Percentiles rank a stretch among this genome's conserved stretches.
Evolutionary conservation across 805 yeast species (phyloP).

Genomic region (Soucietia sequanensis): DNA sequence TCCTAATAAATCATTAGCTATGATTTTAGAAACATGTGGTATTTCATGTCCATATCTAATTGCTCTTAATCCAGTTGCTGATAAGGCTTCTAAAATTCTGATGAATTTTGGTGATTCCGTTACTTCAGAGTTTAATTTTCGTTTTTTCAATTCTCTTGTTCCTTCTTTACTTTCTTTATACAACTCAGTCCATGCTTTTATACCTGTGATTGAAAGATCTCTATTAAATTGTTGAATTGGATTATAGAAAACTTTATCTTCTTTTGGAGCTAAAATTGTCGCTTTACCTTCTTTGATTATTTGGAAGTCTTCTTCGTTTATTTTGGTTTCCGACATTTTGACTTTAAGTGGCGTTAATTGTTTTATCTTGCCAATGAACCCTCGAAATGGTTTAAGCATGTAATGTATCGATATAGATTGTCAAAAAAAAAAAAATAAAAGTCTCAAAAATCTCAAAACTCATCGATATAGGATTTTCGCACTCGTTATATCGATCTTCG

Average conservation of each 20-base stretch:
- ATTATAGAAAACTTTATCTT: slow-evolving; percentile 86
- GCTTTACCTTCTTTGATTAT: slow-evolving; percentile 76
- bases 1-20: slow-evolving; percentile 87
- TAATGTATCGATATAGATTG: too few species aligned
- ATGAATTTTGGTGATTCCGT: slow-evolving; percentile 44
- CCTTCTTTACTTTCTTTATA: slow-evolving; percentile 25
- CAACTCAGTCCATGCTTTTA: slow-evolving; percentile 79
- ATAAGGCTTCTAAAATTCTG: slow-evolving; percentile 80
- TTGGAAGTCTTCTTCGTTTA: slow-evolving; percentile 28
- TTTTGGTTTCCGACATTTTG: background rate
- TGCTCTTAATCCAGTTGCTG: slow-evolving; percentile 95
- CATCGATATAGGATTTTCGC: too few species aligned
- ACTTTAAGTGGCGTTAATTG: too few species aligned
- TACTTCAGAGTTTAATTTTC: slow-evolving; percentile 11
- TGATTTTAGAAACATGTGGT: slow-evolving; percentile 65
- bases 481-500: too few species aligned
- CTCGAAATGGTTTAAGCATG: too few species aligned
- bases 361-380: too few species aligned
- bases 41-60: slow-evolving; percentile 91
- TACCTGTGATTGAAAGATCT: slow-evolving; percentile 81
- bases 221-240: slow-evolving; percentile 97
- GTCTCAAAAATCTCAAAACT: too few species aligned
- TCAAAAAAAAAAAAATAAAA: too few species aligned
- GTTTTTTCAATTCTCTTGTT: slow-evolving; percentile 6
- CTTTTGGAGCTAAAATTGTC: slow-evolving; percentile 74